Conservation (phyloP, 2,329 filamentous ascomycete genomes). For the Penicillium sp. region DNA sequence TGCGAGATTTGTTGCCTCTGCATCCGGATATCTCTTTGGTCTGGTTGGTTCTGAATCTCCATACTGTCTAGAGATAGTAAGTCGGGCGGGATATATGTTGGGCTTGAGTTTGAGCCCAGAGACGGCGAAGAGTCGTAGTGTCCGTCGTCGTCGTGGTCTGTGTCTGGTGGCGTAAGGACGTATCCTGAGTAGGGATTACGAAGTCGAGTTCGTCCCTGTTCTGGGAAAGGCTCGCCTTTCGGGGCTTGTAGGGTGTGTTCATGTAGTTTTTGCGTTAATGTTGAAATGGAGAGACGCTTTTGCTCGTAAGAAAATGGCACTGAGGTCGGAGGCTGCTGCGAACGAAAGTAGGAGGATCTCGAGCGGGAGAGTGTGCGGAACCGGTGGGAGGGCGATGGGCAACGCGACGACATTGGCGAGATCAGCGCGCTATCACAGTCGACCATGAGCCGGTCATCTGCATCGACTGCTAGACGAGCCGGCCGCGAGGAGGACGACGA, state of each 20-base stretch:
- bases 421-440: slow-evolving; percentile 38
- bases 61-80: slow-evolving; percentile 12
- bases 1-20: slow-evolving; percentile 41
- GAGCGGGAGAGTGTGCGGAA: slow-evolving; percentile 30
- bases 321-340: slow-evolving; percentile 39
- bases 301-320: slow-evolving; percentile 42
- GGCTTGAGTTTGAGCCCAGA: slow-evolving; percentile 46
- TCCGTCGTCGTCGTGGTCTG: slow-evolving; percentile 37
- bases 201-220: slow-evolving; percentile 15
- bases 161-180: slow-evolving; percentile 37
- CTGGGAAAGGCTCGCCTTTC: slow-evolving; percentile 8
- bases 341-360: slow-evolving; percentile 33
- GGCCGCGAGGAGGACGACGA: slow-evolving; percentile 35
- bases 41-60: slow-evolving; percentile 6
- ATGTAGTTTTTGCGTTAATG: slow-evolving; percentile 39
- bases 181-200: slow-evolving; percentile 25
- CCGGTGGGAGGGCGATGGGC: slow-evolving; percentile 39
- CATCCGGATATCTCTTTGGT: slow-evolving; percentile 28
- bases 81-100: slow-evolving; percentile 29
- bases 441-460: slow-evolving; percentile 33
- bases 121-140: slow-evolving; percentile 51
- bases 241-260: slow-evolving; percentile 37
- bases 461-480: slow-evolving; percentile 27
- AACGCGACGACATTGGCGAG: slow-evolving; percentile 42
- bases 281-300: slow-evolving; percentile 39